Percentiles rank a stretch among this genome's conserved stretches.
Evolutionary conservation across 768 basidiomycete genomes (phyloP).

Genomic region (Leccinellum albellum): DNA sequence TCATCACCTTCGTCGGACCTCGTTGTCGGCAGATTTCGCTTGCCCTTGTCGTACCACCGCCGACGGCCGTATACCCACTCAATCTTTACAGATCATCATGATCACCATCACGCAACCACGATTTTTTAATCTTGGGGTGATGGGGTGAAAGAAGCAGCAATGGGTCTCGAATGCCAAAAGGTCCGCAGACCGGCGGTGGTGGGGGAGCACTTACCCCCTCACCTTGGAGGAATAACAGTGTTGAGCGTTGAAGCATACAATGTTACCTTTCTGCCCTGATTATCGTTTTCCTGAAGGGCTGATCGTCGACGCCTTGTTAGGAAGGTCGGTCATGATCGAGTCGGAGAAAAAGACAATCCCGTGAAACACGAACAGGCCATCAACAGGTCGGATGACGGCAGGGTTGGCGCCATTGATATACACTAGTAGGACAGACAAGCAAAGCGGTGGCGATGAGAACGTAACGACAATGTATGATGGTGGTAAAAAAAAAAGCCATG

Average conservation of each 20-base stretch:
- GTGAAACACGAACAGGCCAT: slow-evolving; percentile 15
- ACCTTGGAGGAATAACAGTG: slow-evolving; percentile 1
- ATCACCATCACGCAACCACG: slow-evolving; percentile 11
- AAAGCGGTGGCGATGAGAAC: slow-evolving; percentile 7
- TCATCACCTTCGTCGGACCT: slow-evolving; percentile 10
- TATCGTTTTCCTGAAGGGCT: slow-evolving; percentile 1
- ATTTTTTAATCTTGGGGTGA: slow-evolving; percentile 22
- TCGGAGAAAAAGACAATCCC: slow-evolving; percentile 8
- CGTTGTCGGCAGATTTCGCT: slow-evolving; percentile 10
- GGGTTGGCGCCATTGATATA: slow-evolving; percentile 11
- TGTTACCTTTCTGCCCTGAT: slow-evolving; percentile 14
- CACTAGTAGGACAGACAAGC: slow-evolving; percentile 13
- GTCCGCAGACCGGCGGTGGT: slow-evolving; percentile 3
- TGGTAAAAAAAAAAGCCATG: background rate
- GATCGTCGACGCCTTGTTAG: slow-evolving; percentile 19
- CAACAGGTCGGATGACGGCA: slow-evolving; percentile 9
- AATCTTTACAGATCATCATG: slow-evolving; percentile 1
- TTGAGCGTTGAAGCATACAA: background rate
- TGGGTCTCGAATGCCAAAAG: slow-evolving; percentile 13
- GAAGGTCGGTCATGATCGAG: slow-evolving; percentile 13
- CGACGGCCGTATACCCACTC: slow-evolving; percentile 10
- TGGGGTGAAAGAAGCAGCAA: slow-evolving; percentile 3
- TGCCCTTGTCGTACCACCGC: slow-evolving; percentile 3
- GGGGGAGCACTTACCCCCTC: slow-evolving; percentile 3
- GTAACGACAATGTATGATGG: slow-evolving; percentile 12